These are phyloP conservation scores for Fusarium sp. DNA, from an alignment of 2,329 filamentous ascomycete genomes.

Conservation along the genomic window DNA sequence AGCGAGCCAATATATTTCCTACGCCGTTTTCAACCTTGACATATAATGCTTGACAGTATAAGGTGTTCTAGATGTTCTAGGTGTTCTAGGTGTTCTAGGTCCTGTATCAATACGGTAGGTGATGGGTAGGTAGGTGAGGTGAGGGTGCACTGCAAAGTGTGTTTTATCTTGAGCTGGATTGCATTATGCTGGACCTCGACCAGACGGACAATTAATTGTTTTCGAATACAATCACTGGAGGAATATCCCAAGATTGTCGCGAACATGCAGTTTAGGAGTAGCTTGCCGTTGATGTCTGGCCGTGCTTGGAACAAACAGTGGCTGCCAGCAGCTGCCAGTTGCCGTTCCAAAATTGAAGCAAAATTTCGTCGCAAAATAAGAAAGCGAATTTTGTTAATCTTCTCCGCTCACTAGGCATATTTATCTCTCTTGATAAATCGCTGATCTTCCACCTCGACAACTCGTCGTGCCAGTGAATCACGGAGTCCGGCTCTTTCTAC, in stretches of 20 bases:
- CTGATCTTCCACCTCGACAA: not conserved
- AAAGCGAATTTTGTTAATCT: not conserved
- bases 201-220: not conserved
- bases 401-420: not conserved
- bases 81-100: not conserved
- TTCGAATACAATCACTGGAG: not conserved
- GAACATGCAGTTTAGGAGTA: not conserved
- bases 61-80: not conserved
- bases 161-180: not conserved
- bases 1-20: not conserved
- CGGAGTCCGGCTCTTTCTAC: not conserved
- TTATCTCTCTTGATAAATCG: not conserved
- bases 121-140: not conserved
- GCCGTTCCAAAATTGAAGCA: not conserved
- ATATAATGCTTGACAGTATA: too few relatives aligned
- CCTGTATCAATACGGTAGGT: not conserved
- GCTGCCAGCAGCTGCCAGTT: conserved; percentile 14
- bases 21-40: not conserved
- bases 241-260: too few relatives aligned
- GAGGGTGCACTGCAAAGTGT: not conserved
- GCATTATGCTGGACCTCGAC: not conserved
- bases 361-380: not conserved
- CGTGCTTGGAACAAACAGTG: conserved; percentile 7
- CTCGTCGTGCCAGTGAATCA: conserved; percentile 12
- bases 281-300: not conserved